Percentiles rank a stretch among this genome's conserved stretches.
Evolutionary conservation across 345 rosid species (phyloP).

Genomic region (Eucalyptus cloeziana): DNA sequence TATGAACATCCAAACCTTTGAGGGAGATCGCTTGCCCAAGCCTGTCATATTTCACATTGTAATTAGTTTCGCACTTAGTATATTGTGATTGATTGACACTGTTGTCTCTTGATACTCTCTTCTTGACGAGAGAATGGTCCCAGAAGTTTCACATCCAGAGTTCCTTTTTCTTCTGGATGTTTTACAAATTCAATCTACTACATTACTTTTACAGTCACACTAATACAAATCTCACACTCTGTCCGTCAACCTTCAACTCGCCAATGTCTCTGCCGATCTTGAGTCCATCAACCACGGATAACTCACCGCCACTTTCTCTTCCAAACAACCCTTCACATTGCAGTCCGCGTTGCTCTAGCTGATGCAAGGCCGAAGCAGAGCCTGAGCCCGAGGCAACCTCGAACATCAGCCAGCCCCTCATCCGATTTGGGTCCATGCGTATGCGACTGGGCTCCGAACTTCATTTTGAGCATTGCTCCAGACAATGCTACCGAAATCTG

Average conservation of each 20-base stretch:
- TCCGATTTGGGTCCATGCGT: constrained; percentile 40
- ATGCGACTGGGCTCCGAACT: constrained; percentile 75
- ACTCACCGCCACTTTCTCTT: neutral
- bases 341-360: neutral
- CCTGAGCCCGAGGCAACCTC: neutral
- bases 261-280: neutral
- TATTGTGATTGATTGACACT: neutral
- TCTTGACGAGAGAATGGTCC: neutral
- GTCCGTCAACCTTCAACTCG: neutral
- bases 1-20: neutral
- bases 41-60: neutral
- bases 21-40: neutral
- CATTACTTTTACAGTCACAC: neutral
- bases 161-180: neutral
- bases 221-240: neutral
- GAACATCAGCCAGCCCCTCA: constrained; percentile 1
- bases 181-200: neutral
- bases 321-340: neutral
- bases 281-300: neutral
- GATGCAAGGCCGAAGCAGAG: neutral
- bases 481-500: constrained; percentile 55
- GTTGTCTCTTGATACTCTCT: neutral
- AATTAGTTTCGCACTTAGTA: neutral
- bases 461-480: constrained; percentile 53
- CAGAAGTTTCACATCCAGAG: neutral